Evolutionary conservation across 2,329 filamentous ascomycete species (phyloP), one percentile per base, ranked within the genome.

Genomic region (Epichloe elymi): DNA sequence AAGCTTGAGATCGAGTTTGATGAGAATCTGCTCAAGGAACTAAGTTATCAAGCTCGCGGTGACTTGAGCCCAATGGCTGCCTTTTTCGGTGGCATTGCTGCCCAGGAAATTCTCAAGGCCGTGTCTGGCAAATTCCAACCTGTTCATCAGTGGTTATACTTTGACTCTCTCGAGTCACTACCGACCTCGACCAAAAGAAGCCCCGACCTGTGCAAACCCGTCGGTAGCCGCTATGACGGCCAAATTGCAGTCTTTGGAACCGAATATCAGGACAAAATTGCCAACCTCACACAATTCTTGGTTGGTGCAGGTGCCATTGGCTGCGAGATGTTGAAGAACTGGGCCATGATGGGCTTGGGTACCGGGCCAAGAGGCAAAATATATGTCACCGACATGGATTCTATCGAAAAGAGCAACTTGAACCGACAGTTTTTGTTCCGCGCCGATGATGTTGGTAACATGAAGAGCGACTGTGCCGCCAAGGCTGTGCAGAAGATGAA

Each of bases 271-370:
- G 85, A 95, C 48, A 96, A 95, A 75, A 79, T 98, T 58, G 80
- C 85, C 54, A 95, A 96, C 61, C 70, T 93, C 55, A 93, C 84
- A 62, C 82, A 97, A 61, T 98, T 98, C 74, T 76, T 98, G 51
- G 93, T 98, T 52, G 93, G 93, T 59, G 88, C 93, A 45, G 93
- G 93, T 61, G 93, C 94, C 56, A 98, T 98, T 66, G 93, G 93
- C 44, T 98, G 93, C 63, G 93, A 98, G 65, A 98, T 97, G 86
- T 74, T 98, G 59, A 98, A 98, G 80, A 97, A 97, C 69, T 98
- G 93, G 90, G 91, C 94, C 37, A 94, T 98, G 90, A 95, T 97
- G 66, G 93, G 93, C 58, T 75, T 98, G 33, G 91, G 85, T 43
- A 87, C 86, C 44, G 93, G 93, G 4, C 87, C 88, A 3, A 79